Base-by-base conservation (phyloP, 2,329 filamentous ascomycete species). In the Lecanicillium sp. region DNA sequence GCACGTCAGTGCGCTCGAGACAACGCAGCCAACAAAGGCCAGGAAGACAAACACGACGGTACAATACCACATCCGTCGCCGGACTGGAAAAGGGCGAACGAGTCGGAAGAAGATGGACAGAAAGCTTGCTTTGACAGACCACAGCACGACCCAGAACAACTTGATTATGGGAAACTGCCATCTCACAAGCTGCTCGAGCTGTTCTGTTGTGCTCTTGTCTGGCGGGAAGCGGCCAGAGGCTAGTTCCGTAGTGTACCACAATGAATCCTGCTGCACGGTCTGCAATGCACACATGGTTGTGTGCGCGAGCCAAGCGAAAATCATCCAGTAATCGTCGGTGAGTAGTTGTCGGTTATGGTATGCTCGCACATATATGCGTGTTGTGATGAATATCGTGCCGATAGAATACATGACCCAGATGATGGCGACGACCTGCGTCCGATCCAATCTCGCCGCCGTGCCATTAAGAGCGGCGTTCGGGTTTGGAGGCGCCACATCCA, bases 301-400 rank as follows among this genome's bases (percentile, higher is more conserved):
- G 15, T 56, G 40, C 22, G 48, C 37, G 5, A 49, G 38, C 39
- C 55, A 49, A 19, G 54, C 56, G 10, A 54, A 41, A 33, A 54
- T 47, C 25, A 58, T 53, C 50, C 51, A 57, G 47, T 49, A 56
- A 47, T 59, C 56, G 36, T 58, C 57, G 13, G 37, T 30, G 20
- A 47, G 41, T 10, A 52, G 39, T 19, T 40, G 40, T 33, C 27
- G 31, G 32, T 46, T 48, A 14, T 45, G 39, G 17, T 36, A 49
- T 44, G 53, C 44, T 30, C 57, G 55, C 36, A 58, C 49, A 17
- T 36, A 22, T 15, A 54, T 50, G 33, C 56, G 55, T 3, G 56
- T 39, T 19, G 29, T 32, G 29, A 57, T 48, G 35, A 59, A 50
- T 37, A 53, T 31, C 25, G 49, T 43, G n/a, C 56, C 54, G 29